Evolutionary conservation across 1,139 yeast genomes (phyloP), one percentile per base, ranked within the genome.

Genomic region (Yamadazyma conglobata): DNA sequence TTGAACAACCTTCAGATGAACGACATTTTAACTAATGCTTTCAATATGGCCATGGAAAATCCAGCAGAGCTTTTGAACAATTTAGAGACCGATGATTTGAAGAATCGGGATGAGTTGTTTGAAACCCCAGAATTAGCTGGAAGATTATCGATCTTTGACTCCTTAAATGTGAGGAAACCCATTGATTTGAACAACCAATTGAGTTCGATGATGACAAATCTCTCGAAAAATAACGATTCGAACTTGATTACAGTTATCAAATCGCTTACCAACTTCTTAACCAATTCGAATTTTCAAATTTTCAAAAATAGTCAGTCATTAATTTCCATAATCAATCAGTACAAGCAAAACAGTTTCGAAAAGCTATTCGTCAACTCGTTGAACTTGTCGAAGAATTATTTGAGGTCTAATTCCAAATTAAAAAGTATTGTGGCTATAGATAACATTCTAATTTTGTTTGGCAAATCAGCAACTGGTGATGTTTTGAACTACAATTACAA

Each of bases 11-110:
- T 66, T 28, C 74, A 70, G 39, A 71, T 74, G 77, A 78, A 76
- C 46, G 83, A 76, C 42, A 81, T 82, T 42, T 70, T 81, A 64
- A 83, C 78, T 43, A 79, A 79, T 55, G 89, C 88, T 0, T 69
- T 80, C 56, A 72, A 73, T 29, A 70, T 80, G 81, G 89, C 89
- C 1, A 67, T 77, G 70, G 80, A 76, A 40, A 73, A 76, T 39
- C 83, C 84, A 5, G 73, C 69, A 19, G 75, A 73, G 24, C 62
- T 78, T 23, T 53, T 77, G 25, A 67, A 73, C 18, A 72, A 69
- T 35, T 52, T 76, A 43, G 75, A 71, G 32, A 53, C 67, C 28
- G 58, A 54, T 28, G 61, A 54, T 21, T 42, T 44, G 24, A 35
- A 23, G 15, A 25, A 27, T 13, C 39, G 30, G 8, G 30, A 27